Evolutionary conservation across 2,329 filamentous ascomycete species (phyloP).

Genomic region (Helotiales sp.): DNA sequence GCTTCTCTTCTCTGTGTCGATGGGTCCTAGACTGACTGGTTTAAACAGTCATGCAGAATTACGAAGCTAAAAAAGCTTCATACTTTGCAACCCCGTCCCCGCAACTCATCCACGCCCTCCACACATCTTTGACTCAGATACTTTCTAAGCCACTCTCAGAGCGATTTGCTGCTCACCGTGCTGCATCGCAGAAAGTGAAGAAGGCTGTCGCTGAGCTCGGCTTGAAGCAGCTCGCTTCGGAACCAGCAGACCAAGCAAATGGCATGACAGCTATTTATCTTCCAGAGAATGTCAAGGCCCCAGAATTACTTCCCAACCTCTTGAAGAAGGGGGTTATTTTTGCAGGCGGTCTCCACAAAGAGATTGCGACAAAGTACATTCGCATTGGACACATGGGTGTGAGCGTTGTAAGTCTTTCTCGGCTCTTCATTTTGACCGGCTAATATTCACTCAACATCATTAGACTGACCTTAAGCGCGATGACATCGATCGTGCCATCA

Average conservation of each 20-base stretch:
- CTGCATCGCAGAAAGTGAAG: constrained; percentile 85
- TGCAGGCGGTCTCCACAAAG: constrained; percentile 93
- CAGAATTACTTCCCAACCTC: constrained; percentile 84
- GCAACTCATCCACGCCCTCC: constrained; percentile 88
- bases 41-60: constrained; percentile 88
- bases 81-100: constrained; percentile 98
- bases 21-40: constrained; percentile 5
- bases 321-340: constrained; percentile 90
- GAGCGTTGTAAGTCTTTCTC: constrained; percentile 67
- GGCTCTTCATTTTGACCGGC: not conserved
- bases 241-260: constrained; percentile 90
- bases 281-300: constrained; percentile 79
- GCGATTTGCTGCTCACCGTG: constrained; percentile 81
- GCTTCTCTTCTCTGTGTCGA: not conserved
- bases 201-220: constrained; percentile 79
- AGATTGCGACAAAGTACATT: constrained; percentile 91
- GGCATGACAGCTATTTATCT: constrained; percentile 98
- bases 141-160: constrained; percentile 78
- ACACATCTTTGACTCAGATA: constrained; percentile 88
- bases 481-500: constrained; percentile 84
- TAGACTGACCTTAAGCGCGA: constrained; percentile 75
- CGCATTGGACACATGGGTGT: constrained; percentile 98
- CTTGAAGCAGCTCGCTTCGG: constrained; percentile 82
- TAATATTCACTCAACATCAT: constrained; percentile 24
- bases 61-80: constrained; percentile 95